phyloP scores from a whole-genome alignment of 2,329 filamentous ascomycete species.

The Pseudophaeomoniella oleicola region DNA sequence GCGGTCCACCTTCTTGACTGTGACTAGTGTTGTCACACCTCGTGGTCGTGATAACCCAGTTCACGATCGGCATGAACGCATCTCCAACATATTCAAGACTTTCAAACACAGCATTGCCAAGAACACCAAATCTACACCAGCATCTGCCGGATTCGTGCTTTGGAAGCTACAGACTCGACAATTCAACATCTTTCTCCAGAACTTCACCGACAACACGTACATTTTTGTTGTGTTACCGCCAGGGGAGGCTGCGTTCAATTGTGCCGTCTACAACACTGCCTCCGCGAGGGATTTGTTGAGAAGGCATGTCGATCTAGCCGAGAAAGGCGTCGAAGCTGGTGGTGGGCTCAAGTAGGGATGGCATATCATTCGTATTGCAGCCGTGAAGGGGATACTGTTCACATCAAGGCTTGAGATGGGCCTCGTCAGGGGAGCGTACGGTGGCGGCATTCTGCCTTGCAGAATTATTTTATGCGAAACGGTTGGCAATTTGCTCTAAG shows the following conservation, averaged over 20 bases:
- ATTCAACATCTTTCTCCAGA: slow-evolving; percentile 89
- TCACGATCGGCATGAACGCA: slow-evolving; percentile 81
- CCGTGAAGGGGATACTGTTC: no score
- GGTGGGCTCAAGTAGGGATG: background rate
- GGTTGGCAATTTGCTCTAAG: no score
- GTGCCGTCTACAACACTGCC: slow-evolving; percentile 77
- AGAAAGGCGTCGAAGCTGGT: background rate
- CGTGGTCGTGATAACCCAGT: slow-evolving; percentile 70
- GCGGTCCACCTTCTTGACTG: slow-evolving; percentile 85
- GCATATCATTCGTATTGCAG: no score
- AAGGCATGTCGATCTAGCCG: slow-evolving; percentile 21
- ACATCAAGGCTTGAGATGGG: no score
- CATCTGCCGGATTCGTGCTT: slow-evolving; percentile 26
- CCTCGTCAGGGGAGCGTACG: no score
- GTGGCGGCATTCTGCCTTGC: no score
- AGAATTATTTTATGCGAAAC: no score
- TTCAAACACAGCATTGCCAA: slow-evolving; percentile 67
- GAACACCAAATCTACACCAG: slow-evolving; percentile 28
- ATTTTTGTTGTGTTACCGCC: slow-evolving; percentile 84
- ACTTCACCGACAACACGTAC: slow-evolving; percentile 96
- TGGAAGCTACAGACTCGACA: slow-evolving; percentile 36
- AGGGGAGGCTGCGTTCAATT: slow-evolving; percentile 81
- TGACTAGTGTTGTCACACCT: slow-evolving; percentile 75
- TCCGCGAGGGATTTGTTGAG: slow-evolving; percentile 71
- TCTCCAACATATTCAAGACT: slow-evolving; percentile 95